Percentiles rank a stretch among this genome's conserved stretches.
These are phyloP conservation scores for Penicillium occitanis DNA, from an alignment of 2,329 filamentous ascomycete species.

Conservation along the genomic window DNA sequence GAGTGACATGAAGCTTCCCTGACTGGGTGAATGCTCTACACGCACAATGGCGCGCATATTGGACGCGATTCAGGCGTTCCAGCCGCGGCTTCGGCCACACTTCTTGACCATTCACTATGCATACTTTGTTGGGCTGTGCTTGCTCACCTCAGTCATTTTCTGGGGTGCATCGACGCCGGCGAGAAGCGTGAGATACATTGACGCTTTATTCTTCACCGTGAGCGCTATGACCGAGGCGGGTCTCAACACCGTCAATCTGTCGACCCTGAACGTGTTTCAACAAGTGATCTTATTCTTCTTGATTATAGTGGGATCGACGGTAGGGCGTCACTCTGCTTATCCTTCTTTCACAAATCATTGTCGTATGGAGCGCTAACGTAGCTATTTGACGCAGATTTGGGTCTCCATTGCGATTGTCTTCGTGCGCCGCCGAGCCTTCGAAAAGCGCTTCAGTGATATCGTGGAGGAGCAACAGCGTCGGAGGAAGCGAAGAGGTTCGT, in stretches of 20 bases:
- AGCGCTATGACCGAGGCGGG: constrained; percentile 53
- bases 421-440: constrained; percentile 36
- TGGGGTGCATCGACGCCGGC: constrained; percentile 48
- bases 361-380: neutral
- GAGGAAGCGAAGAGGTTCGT: neutral
- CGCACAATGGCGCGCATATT: neutral
- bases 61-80: neutral
- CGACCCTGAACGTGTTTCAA: constrained; percentile 49
- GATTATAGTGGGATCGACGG: neutral
- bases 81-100: neutral
- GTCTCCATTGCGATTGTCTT: constrained; percentile 48
- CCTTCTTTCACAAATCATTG: neutral
- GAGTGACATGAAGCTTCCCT: neutral
- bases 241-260: constrained; percentile 51
- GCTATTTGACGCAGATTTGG: constrained; percentile 25
- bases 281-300: neutral
- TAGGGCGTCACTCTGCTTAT: neutral
- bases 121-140: constrained; percentile 47
- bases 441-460: constrained; percentile 27
- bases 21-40: neutral
- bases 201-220: constrained; percentile 48
- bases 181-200: constrained; percentile 46
- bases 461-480: constrained; percentile 16
- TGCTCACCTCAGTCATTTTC: constrained; percentile 49
- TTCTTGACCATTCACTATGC: constrained; percentile 51